phyloP scores from a whole-genome alignment of 75 land plant species.

The Pinus tabuliformis region DNA sequence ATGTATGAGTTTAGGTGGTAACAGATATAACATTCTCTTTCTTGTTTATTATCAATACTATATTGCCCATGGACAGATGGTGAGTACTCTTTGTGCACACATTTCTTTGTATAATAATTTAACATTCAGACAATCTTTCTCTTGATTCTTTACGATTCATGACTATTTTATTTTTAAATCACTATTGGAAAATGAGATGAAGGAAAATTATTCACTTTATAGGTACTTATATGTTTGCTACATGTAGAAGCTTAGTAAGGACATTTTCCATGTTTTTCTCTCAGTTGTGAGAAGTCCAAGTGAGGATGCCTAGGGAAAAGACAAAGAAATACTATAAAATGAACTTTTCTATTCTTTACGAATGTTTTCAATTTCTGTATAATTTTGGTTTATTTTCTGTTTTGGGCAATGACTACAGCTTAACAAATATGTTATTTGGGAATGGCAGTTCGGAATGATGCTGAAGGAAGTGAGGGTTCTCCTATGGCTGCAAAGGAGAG shows the following conservation, averaged over 20 bases:
- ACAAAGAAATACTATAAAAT: background rate
- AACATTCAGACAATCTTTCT: background rate
- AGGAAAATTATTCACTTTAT: background rate
- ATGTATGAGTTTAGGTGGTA: no score
- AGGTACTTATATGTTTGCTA: background rate
- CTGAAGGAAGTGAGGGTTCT: slow-evolving; percentile 28
- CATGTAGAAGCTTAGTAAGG: background rate
- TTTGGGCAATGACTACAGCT: background rate
- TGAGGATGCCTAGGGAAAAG: background rate
- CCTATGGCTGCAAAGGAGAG: slow-evolving; percentile 17
- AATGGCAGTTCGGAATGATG: slow-evolving; percentile 33
- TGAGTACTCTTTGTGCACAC: no score
- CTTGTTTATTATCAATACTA: no score
- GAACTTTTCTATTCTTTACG: background rate
- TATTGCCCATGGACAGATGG: no score
- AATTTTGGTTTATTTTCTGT: background rate
- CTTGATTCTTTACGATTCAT: background rate
- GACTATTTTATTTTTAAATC: background rate
- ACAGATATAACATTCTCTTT: no score
- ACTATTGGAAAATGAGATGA: background rate
- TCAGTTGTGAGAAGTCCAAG: background rate
- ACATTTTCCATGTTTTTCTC: background rate
- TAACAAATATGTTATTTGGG: background rate
- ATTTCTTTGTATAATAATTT: no score
- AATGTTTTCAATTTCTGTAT: background rate